Evolutionary conservation across 345 rosid species (phyloP), one percentile per base, ranked within the genome.

Genomic region (Lumnitzera racemosa): DNA sequence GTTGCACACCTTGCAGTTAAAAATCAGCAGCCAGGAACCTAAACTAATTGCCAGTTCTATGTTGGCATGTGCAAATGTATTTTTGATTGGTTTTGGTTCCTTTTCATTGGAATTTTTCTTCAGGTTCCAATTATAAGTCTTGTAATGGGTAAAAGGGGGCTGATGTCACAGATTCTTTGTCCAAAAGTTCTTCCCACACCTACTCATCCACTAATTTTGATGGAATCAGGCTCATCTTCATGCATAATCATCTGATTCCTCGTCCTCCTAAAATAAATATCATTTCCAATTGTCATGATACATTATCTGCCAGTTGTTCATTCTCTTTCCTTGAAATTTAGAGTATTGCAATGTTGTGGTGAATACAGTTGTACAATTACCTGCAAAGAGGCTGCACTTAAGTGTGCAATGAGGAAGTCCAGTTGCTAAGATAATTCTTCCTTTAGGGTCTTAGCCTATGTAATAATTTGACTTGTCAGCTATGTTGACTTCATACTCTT

Each of bases 101-200:
- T 29, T 29, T 29, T 29, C 3, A 29, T 29, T 29, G 36, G 36
- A 29, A 29, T 29, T 3, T 29, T 29, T 29, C 7, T 29, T 57
- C 80, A 89, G 96, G 90, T 85, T 73, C 97, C 96, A n/a, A 65
- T 80, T 27, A 82, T 87, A 74, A 96, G 86, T 68, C 71, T 92
- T 64, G 95, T 83, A 67, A 92, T 92, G 98, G 96, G 98, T 2
- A 95, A 92, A 53, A 85, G 85, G 69, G 97, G 98, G 51, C 69
- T 89, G 63, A 89, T 89, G 61, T 92, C 97, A 49, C 81, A 96
- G 67, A 74, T 92, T 64, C 88, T 92, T 58, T 89, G 94, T 65
- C 84, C 96, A 51, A 89, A 92, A 84, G 63, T 62, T 92, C 89
- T 77, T 81, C 87, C 70, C 81, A 62, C 60, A 70, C 85, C 53